Evolutionary conservation across 2,329 filamentous ascomycete species (phyloP).

Genomic region (Venturia effusa): DNA sequence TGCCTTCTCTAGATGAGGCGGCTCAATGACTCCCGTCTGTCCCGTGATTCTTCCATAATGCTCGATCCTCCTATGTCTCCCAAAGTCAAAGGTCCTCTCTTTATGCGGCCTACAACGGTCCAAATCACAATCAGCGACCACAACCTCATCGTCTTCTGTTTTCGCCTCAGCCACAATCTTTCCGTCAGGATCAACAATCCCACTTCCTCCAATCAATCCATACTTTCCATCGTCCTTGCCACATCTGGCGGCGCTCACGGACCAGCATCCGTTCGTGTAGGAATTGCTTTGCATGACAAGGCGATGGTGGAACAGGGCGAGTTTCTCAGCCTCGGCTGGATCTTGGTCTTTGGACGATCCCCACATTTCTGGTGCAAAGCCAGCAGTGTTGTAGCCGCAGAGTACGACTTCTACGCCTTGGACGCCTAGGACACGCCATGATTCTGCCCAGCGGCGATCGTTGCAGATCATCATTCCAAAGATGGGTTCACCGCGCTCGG

Average conservation of each 20-base stretch:
- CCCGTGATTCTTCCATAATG: conserved; percentile 16
- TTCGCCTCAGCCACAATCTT: conserved; percentile 36
- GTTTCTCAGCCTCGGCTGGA: conserved; percentile 30
- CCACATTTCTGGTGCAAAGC: conserved; percentile 36
- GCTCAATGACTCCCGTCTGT: conserved; percentile 20
- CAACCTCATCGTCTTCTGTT: conserved; percentile 37
- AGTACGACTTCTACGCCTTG: conserved; percentile 38
- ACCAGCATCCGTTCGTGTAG: conserved; percentile 42
- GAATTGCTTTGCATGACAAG: conserved; percentile 40
- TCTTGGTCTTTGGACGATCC: conserved; percentile 29
- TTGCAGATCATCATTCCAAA: conserved; percentile 46
- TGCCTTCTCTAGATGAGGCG: conserved; percentile 18
- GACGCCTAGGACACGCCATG: conserved; percentile 40
- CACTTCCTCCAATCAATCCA: conserved; percentile 35
- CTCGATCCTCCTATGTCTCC: conserved; percentile 15
- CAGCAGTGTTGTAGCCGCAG: conserved; percentile 42
- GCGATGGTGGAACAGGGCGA: conserved; percentile 40
- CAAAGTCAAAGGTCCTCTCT: conserved; percentile 29
- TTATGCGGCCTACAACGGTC: conserved; percentile 34
- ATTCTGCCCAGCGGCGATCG: conserved; percentile 41
- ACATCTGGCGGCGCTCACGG: conserved; percentile 36
- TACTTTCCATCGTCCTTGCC: conserved; percentile 38
- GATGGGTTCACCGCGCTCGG: conserved; percentile 38
- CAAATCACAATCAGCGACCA: conserved; percentile 39
- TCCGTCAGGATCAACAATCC: conserved; percentile 37